Base-by-base conservation (phyloP, 345 rosid species). In the Geranium rotundifolium region DNA sequence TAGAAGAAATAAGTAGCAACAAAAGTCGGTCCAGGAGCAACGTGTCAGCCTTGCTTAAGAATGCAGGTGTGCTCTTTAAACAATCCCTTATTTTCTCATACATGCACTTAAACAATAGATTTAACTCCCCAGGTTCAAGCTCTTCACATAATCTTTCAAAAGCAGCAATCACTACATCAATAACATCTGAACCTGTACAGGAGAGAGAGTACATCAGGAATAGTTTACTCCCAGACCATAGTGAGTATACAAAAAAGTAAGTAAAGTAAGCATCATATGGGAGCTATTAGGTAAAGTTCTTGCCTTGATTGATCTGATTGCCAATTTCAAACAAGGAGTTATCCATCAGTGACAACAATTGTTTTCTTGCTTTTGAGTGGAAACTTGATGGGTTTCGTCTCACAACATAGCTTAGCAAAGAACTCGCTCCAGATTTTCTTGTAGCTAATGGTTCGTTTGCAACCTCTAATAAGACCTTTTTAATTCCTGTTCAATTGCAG, bases 331-430 rank as follows among this genome's bases (percentile, higher is more conserved):
- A 74, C 57, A 82, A 70, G 46, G 84, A 80, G 54, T 77, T 70
- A 65, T 74, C 79, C 75, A 79, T 67, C 80, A 88, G 71, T 63
- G 82, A 65, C 63, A 64, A 64, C 69, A 90, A 69, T 68, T 79
- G 77, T 54, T 69, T 63, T 60, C 75, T 78, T 59, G 90, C 92
- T 75, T 73, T 82, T 62, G 97, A 90, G 71, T 90, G 95, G 62
- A 88, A 75, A 71, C 73, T 77, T 54, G 77, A 74, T 54, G 74
- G 72, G 61, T 76, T 75, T 74, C 90, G 91, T 65, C 79, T 81
- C 91, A 86, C 82, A 65, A 71, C 74, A 82, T 86, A 73, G 73
- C 69, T 83, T 66, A 93, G 77, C 58, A 93, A 68, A 62, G 85
- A 75, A 83, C 77, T 76, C 31, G 62, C 90, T 50, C 91, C 97